These are phyloP conservation scores for Pleurotus cornucopiae DNA, from an alignment of 768 basidiomycete genomes.

Conservation along the genomic window DNA sequence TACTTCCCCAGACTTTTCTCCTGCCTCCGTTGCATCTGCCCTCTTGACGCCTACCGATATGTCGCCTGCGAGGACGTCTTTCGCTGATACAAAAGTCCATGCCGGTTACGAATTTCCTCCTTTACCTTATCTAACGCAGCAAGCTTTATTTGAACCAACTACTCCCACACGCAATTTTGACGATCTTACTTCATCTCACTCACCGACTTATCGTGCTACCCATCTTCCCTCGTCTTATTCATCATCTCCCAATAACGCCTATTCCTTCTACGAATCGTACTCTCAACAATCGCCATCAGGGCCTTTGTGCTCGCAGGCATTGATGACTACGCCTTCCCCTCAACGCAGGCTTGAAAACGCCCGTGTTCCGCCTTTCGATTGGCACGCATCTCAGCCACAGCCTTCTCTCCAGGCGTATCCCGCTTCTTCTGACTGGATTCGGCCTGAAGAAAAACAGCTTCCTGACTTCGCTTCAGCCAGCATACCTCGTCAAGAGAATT, in stretches of 20 bases:
- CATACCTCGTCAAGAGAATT: conserved; percentile 19
- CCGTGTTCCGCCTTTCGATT: conserved; percentile 28
- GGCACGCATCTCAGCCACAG: conserved; percentile 30
- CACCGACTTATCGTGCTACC: conserved; percentile 17
- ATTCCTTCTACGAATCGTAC: conserved; percentile 53
- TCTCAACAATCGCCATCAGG: conserved; percentile 36
- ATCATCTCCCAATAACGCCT: conserved; percentile 20
- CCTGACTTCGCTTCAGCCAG: conserved; percentile 23
- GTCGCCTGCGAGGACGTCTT: conserved; percentile 56
- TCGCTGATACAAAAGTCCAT: conserved; percentile 48
- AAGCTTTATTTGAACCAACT: conserved; percentile 35
- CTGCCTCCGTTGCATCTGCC: conserved; percentile 65
- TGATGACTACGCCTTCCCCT: conserved; percentile 26
- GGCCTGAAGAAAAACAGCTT: conserved; percentile 28
- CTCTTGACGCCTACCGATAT: conserved; percentile 73
- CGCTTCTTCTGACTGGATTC: conserved; percentile 37
- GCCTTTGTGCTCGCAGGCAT: conserved; percentile 22
- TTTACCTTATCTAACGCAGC: conserved; percentile 39
- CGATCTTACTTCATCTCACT: conserved; percentile 12
- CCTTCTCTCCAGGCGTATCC: conserved; percentile 12
- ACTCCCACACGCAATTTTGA: conserved; percentile 21
- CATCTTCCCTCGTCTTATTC: conserved; percentile 21
- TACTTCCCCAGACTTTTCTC: conserved; percentile 67
- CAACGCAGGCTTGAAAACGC: conserved; percentile 24
- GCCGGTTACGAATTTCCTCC: conserved; percentile 44